phyloP scores from a whole-genome alignment of 2,329 filamentous ascomycete species.

The Fusarium siculi region DNA sequence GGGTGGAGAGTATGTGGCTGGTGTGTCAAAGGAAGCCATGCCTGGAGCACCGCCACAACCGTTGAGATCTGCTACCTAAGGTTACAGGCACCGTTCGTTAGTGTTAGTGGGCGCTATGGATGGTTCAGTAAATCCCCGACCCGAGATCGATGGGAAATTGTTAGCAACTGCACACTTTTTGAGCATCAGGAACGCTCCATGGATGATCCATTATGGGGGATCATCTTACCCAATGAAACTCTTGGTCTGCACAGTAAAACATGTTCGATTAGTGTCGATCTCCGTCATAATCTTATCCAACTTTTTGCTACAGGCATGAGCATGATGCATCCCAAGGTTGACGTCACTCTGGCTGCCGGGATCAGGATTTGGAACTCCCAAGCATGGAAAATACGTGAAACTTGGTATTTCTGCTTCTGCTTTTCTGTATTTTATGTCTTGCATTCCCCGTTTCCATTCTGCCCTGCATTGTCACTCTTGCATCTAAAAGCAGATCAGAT shows the following conservation, averaged over 20 bases:
- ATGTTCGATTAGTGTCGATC: conserved; percentile 37
- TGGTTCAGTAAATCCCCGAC: conserved; percentile 10
- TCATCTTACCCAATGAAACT: conserved; percentile 9
- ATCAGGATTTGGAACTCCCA: conserved; percentile 42
- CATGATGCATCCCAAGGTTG: conserved; percentile 29
- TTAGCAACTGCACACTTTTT: background rate
- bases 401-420: conserved; percentile 6
- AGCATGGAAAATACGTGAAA: conserved; percentile 39
- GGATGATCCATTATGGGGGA: background rate
- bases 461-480: background rate
- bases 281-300: conserved; percentile 39
- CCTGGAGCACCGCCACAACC: background rate
- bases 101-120: conserved; percentile 14
- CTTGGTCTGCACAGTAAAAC: conserved; percentile 2
- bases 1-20: conserved; percentile 14
- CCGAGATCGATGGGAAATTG: background rate
- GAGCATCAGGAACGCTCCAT: conserved; percentile 10
- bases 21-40: background rate
- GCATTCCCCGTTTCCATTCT: background rate
- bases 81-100: background rate
- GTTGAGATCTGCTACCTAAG: conserved; percentile 1
- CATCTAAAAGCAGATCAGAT: conserved; percentile 12
- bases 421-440: conserved; percentile 23
- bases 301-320: conserved; percentile 22
- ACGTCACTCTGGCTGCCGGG: conserved; percentile 40